These are phyloP conservation scores for Hymenoscyphus fraxineus DNA, from an alignment of 2,329 filamentous ascomycete species.

Conservation along the genomic window DNA sequence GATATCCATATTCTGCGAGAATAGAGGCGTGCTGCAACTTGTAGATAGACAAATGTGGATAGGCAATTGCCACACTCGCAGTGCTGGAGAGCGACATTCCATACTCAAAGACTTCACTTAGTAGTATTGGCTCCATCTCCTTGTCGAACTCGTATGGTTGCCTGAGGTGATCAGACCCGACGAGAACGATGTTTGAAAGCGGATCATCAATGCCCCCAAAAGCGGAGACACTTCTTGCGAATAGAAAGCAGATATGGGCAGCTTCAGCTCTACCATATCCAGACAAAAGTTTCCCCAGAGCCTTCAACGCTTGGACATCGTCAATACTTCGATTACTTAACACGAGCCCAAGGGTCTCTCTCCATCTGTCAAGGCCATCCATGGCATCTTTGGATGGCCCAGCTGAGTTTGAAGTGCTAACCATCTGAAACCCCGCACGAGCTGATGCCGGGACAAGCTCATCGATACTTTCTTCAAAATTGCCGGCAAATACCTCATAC, in stretches of 20 bases:
- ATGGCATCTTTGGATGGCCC: conserved; percentile 67
- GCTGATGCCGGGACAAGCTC: conserved; percentile 92
- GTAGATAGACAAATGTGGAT: conserved; percentile 84
- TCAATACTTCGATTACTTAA: conserved; percentile 82
- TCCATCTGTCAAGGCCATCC: conserved; percentile 89
- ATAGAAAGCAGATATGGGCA: conserved; percentile 89
- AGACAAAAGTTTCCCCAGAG: conserved; percentile 76
- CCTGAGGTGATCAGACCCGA: conserved; percentile 78
- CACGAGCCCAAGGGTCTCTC: conserved; percentile 80
- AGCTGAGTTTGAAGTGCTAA: conserved; percentile 66
- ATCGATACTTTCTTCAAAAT: conserved; percentile 90
- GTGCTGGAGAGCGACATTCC: conserved; percentile 68
- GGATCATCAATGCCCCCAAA: conserved; percentile 84
- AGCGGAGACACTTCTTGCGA: conserved; percentile 66
- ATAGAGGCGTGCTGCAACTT: conserved; percentile 85
- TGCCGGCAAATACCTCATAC: conserved; percentile 92
- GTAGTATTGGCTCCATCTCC: conserved; percentile 80
- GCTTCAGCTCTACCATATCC: conserved; percentile 88
- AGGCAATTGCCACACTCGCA: conserved; percentile 50
- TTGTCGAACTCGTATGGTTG: conserved; percentile 68
- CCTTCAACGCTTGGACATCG: conserved; percentile 72
- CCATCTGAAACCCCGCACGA: conserved; percentile 84
- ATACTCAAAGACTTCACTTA: conserved; percentile 97
- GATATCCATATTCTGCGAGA: conserved; percentile 78
- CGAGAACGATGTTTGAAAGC: conserved; percentile 71